A percentile compares a stretch with the other conserved stretches of the same genome.
Evolutionary conservation across 1,139 yeast species (phyloP).

Genomic region (Scheffersomyces illinoinensis): DNA sequence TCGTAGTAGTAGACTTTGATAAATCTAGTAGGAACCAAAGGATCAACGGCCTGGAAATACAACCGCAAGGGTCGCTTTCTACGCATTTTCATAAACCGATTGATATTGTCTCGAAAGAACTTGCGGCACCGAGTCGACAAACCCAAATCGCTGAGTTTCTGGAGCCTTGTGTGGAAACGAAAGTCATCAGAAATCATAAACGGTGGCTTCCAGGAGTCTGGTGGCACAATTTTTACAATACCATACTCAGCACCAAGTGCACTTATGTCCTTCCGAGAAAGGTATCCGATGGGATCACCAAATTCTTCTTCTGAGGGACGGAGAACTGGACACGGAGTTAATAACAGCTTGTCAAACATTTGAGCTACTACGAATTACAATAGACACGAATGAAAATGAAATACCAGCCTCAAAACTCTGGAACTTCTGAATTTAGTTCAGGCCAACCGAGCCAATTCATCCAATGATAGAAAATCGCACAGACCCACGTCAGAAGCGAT

Average conservation of each 20-base stretch:
- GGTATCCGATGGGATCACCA: constrained; percentile 58
- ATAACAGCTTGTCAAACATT: constrained; percentile 26
- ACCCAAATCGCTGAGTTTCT: constrained; percentile 63
- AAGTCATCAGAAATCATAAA: constrained; percentile 56
- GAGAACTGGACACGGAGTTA: constrained; percentile 55
- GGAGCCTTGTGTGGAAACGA: constrained; percentile 65
- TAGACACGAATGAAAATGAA: background rate
- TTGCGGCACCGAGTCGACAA: constrained; percentile 60
- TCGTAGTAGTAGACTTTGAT: constrained; percentile 51
- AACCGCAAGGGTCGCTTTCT: constrained; percentile 28
- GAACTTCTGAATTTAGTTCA: background rate
- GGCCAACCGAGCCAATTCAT: background rate
- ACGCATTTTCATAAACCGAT: constrained; percentile 55
- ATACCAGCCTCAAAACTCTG: background rate
- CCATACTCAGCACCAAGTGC: constrained; percentile 63
- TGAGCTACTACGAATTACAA: background rate
- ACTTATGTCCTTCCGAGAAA: constrained; percentile 52
- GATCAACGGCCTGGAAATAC: constrained; percentile 18
- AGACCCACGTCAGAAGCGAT: background rate
- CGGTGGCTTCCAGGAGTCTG: constrained; percentile 49
- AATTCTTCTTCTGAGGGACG: constrained; percentile 58
- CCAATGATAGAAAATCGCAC: background rate
- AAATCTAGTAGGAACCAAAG: constrained; percentile 3
- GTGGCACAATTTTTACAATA: constrained; percentile 66
- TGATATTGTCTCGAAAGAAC: constrained; percentile 60